These are phyloP conservation scores for Paecilomyces niveus DNA, from an alignment of 2,329 filamentous ascomycete species.

Conservation along the genomic window DNA sequence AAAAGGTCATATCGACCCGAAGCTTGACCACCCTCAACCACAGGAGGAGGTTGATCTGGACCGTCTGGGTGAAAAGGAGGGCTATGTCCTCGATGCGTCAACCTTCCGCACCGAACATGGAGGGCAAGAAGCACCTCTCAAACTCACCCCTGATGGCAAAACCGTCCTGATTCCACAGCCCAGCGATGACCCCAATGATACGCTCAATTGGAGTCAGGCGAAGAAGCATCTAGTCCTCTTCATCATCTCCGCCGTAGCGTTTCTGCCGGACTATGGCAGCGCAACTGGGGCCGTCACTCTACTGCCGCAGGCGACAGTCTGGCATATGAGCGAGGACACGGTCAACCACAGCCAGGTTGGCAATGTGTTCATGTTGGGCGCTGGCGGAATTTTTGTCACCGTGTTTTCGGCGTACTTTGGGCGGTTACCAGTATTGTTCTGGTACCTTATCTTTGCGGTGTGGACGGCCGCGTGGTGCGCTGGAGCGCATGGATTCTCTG, in stretches of 20 bases:
- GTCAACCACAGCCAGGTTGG: conserved; percentile 36
- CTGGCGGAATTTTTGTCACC: conserved; percentile 36
- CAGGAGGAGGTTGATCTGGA: conserved; percentile 2
- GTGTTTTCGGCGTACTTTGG: conserved; percentile 37
- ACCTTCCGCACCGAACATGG: conserved; percentile 14
- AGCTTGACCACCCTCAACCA: not conserved
- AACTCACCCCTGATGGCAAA: conserved; percentile 24
- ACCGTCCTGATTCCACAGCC: conserved; percentile 34
- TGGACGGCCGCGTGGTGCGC: conserved; percentile 35
- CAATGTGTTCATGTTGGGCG: conserved; percentile 40
- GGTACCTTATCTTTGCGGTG: conserved; percentile 28
- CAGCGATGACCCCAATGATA: conserved; percentile 31
- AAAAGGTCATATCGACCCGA: not conserved
- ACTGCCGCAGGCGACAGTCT: conserved; percentile 27
- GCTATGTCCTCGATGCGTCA: conserved; percentile 25
- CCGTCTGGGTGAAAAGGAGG: conserved; percentile 16
- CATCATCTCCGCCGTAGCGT: conserved; percentile 30
- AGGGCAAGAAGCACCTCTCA: conserved; percentile 11
- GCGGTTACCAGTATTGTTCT: conserved; percentile 38
- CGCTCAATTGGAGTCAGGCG: conserved; percentile 28
- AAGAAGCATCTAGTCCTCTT: conserved; percentile 31
- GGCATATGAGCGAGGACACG: conserved; percentile 26
- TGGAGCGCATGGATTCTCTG: conserved; percentile 28
- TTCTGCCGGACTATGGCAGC: conserved; percentile 38
- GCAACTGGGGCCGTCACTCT: conserved; percentile 35